Base-by-base conservation (phyloP, 2,329 filamentous ascomycete genomes). In the Graphilbum sp. region DNA sequence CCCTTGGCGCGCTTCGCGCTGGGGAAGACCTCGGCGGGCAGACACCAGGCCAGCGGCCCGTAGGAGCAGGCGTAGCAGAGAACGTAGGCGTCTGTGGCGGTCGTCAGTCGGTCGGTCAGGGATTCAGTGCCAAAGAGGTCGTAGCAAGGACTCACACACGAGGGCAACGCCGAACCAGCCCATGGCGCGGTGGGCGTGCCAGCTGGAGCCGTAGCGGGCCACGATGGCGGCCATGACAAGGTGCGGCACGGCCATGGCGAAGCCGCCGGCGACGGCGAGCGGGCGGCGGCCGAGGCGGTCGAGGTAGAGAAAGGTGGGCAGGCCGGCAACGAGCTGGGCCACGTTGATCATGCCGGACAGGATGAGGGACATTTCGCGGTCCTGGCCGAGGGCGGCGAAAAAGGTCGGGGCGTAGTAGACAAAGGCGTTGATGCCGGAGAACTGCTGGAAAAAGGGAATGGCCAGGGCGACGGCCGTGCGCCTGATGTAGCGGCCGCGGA, bases 1-100 rank as follows among this genome's bases (percentile, higher is more conserved):
- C 20, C 36, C 10, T 16, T 21, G n/a, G 36, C 18, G 17, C 36
- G 36, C 20, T 27, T 34, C 21, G 21, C 16, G 10, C 18, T 17
- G n/a, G 24, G 24, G 18, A 38, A 39, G 25, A 35, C 32, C 27
- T 39, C 38, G 3, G 33, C 12, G 4, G 38, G 25, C 25, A 35
- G 25, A 4, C 25, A 20, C 38, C 38, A 39, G 27, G 23, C 33
- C 19, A 39, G 30, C 16, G 38, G 38, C 3, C 25, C 33, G 4
- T 24, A 35, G 4, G 33, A 35, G 33, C 18, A 24, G 18, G 33
- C 31, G n/a, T 32, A 35, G 27, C 19, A 35, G 21, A 39, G 16
- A 27, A 21, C 27, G 27, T 35, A 39, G 20, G n/a, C n/a, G n/a
- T n/a, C n/a, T n/a, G n/a, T n/a, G n/a, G n/a, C n/a, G n/a, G n/a